Evolutionary conservation across 345 rosid species (phyloP), one percentile per base, ranked within the genome.

Genomic region (Moricandia moricandioides): DNA sequence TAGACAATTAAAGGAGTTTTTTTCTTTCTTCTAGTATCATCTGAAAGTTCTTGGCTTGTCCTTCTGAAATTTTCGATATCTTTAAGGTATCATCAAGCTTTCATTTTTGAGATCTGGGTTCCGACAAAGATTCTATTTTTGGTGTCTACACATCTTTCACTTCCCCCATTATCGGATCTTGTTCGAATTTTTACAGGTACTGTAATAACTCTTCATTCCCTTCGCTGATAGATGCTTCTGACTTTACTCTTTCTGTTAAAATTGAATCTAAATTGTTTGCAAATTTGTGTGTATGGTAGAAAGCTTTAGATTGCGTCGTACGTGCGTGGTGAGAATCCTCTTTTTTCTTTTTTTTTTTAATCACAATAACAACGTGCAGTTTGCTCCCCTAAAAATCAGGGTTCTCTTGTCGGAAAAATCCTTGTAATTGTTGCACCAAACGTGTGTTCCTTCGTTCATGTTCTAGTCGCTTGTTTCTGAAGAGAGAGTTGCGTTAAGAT

Each of bases 71-170:
- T 52, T 34, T 59, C 49, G 40, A 71, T 72, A 78, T 78, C 73
- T 71, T 77, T 40, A 45, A 62, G 54, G 26, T 33, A 24, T 56
- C 67, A 71, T 78, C 81, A 61, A 71, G 72, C 77, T 47, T 54
- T 17, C 21, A 7, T 67, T 40, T 67, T 62, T 61, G 60, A 78
- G 81, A 78, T 78, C 81, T 78, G 81, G 74, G 78, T 57, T 78
- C 70, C 24, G 78, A 67, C 70, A 73, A 73, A 73, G 78, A 60
- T 78, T 78, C 77, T 35, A 2, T 71, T 17, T 71, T 71, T 70
- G 0, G 0, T 54, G 1, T 61, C 33, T 24, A 30, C 79, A 70
- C 59, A 10, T 30, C 17, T 45, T n/a, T 6, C 52, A 47, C 3
- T n/a, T 17, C 58, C 29, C 27, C 58, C 55, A 54, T 55, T 35